Evolutionary conservation across 2,329 filamentous ascomycete species (phyloP), one percentile per base, ranked within the genome.

Genomic region (Aschersonia sp.): DNA sequence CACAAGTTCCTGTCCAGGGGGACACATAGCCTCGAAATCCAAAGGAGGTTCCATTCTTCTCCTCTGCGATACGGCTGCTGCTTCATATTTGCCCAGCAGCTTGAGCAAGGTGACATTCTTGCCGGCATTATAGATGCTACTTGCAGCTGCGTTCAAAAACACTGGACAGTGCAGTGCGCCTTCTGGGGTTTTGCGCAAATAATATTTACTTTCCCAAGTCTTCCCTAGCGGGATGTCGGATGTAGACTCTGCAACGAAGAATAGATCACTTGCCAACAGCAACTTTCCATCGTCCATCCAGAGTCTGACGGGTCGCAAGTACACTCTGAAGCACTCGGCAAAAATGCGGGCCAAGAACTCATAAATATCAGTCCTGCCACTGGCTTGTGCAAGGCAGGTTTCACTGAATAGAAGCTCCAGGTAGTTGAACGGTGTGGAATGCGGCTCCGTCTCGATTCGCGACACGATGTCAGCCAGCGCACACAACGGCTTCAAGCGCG

Each of bases 41-140:
- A 87, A 62, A 11, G 54, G 64, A 35, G 66, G 71, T 51, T 72
- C 73, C 46, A 50, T 61, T 41, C 50, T 63, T 49, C 48, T 45
- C 45, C 50, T 55, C 4, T 55, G 49, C 3, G 51, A 53, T 59
- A 58, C 60, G 48, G 55, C 58, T 44, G 55, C 58, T 44, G 63
- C 55, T 45, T 68, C 60, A 50, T 74, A 70, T 48, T 73, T 70
- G 41, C 80, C 77, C 9, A 95, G 69, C 44, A 83, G 76, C 50
- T 81, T 82, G n/a, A 95, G 66, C 43, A 95, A 83, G 1, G 92
- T 78, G 48, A 92, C 81, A 55, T 84, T 94, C 63, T 95, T 95
- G 0, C 90, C 90, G 1, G 87, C 82, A 1, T 82, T 87, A 56
- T 95, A 90, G 39, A 95, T 87, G 51, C 81, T 84, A 30, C 70